Base-by-base conservation (phyloP, 495 filamentous ascomycete genomes). In the Xylaria cubensis region DNA sequence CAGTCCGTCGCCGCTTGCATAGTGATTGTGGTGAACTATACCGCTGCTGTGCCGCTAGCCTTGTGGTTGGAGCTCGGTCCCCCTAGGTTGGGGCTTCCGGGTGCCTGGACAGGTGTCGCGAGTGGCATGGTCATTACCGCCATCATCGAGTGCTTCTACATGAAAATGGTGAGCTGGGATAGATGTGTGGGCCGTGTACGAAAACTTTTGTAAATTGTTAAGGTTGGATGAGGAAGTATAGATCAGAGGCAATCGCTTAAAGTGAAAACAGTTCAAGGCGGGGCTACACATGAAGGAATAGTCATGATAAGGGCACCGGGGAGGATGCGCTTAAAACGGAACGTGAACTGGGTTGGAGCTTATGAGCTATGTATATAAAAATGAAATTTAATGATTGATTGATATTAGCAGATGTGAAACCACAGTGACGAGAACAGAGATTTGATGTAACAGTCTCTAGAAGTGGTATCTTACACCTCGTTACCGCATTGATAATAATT, bases 1-100 rank as follows among this genome's bases (percentile, higher is more conserved):
- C 92, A 95, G 74, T 88, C 90, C 64, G 82, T 94, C 24, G 92
- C 92, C 2, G 91, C 92, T 3, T 94, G 91, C 74, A 87, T 93
- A 21, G 90, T 90, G 67, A 78, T 94, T 0, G 86, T 90, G 68
- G 89, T 89, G 51, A 94, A 94, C 78, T 95, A 94, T 80, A 84
- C 80, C n/a, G 84, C 92, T 55, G 92, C 90, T 4, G 88, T 95
- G 78, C 92, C 92, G 0, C 82, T 94, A 44, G 92, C 91, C 44
- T 87, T 93, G 76, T 87, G 86, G 19, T 84, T 88, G 1, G 88
- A 87, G 0, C 90, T 93, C 74, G 87, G 85, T 0, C 78, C 79
- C 12, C 72, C 91, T 4, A 74, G 77, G 15, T 90, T 87, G 87
- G 86, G 85, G 8, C 80, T 93, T 42, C 80, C 86, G 65, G 90